Evolutionary conservation across 225 moss, liverwort and hornwort genomes (phyloP), one percentile per base, ranked within the genome.

Genomic region (Marchantia paleacea): DNA sequence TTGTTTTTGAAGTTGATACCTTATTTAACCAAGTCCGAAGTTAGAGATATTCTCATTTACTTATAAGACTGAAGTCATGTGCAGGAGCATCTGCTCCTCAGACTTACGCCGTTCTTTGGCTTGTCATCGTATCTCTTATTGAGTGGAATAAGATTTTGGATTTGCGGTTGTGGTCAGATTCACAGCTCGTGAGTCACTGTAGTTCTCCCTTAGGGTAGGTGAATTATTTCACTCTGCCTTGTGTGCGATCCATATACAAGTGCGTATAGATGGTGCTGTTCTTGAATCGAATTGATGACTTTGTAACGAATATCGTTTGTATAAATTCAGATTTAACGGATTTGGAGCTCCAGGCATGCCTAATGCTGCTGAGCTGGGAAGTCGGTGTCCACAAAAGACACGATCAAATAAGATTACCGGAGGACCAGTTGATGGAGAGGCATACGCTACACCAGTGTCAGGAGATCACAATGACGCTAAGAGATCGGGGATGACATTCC

Each of bases 301-400:
- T 20, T 12, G 0, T 69, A 58, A 81, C 26, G 9, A 0, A 28
- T 81, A 7, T 29, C 19, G 39, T 39, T 16, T 73, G 25, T 28
- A 70, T 24, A 7, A 75, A 22, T 78, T 71, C 96, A 97, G 97
- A 69, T 97, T 88, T 88, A 91, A 93, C 31, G 90, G 90, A 22
- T 93, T 91, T 76, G 92, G 93, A 69, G 86, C 92, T 25, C 85
- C 91, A 60, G 93, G 90, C 73, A 83, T 85, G 19, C 85, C 92
- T 30, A 88, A 85, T 68, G 85, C 79, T 54, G 91, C 92, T 81
- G 97, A 93, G 52, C 86, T 90, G 68, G 93, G 92, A 80, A 85
- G 81, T 79, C 93, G 92, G 57, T 92, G 90, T 81, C 86, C 89
- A 31, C 81, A 88, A 75, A 97, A 94, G 80, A 88, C 89, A 68